Conservation (phyloP, 331 rosid species). For the Erythrophleum ivorense region DNA sequence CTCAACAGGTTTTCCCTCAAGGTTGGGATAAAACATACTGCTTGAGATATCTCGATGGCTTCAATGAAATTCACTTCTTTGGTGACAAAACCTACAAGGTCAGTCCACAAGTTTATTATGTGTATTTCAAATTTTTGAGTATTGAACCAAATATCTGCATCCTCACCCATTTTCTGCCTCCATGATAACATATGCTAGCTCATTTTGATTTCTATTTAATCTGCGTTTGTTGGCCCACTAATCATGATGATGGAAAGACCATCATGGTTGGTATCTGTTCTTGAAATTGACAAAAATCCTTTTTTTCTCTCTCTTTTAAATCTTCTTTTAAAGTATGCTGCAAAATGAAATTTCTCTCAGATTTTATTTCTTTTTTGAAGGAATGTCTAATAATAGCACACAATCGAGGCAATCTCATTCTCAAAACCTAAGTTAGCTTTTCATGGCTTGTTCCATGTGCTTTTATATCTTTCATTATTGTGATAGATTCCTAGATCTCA, state of each 20-base stretch:
- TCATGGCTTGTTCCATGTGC: conserved; percentile 12
- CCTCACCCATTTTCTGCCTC: conserved; percentile 19
- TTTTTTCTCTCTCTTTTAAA: neutral
- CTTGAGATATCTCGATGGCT: conserved; percentile 81
- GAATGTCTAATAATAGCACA: neutral
- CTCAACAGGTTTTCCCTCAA: conserved; percentile 87
- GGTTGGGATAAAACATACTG: conserved; percentile 99
- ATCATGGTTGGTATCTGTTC: neutral
- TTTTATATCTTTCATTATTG: conserved; percentile 8
- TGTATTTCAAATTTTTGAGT: neutral
- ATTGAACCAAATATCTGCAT: conserved; percentile 6
- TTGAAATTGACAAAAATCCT: conserved; percentile 17
- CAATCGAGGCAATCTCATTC: neutral
- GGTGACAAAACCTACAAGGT: conserved; percentile 99
- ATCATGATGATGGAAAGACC: neutral
- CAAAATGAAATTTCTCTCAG: neutral
- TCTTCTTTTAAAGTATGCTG: neutral
- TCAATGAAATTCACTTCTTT: conserved; percentile 92
- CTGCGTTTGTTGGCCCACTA: neutral
- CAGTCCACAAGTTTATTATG: conserved; percentile 26
- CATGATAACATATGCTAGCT: neutral
- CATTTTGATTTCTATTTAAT: conserved; percentile 22
- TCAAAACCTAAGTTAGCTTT: neutral
- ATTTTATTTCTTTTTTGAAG: neutral
- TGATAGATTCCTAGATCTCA: conserved; percentile 13